These are phyloP conservation scores for Pseudocercospora fuligena DNA, from an alignment of 2,329 filamentous ascomycete species.

Conservation along the genomic window DNA sequence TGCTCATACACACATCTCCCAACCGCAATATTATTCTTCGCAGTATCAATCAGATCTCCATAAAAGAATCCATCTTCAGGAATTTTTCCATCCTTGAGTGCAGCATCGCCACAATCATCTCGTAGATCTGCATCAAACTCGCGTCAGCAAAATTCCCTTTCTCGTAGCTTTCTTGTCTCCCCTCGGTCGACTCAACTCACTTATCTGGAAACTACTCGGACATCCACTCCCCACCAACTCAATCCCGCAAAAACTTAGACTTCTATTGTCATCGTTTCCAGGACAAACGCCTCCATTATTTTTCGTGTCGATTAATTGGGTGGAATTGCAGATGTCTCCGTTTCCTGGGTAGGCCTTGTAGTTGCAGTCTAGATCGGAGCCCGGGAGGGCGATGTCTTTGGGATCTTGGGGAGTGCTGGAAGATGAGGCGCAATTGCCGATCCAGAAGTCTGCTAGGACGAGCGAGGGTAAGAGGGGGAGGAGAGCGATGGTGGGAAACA, in stretches of 20 bases:
- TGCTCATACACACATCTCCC: slow-evolving; percentile 23
- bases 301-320: slow-evolving; percentile 9
- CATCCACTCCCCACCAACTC: slow-evolving; percentile 15
- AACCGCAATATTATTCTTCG: slow-evolving; percentile 24
- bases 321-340: slow-evolving; percentile 14
- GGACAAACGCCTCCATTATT: slow-evolving; percentile 24
- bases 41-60: slow-evolving; percentile 22
- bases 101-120: slow-evolving; percentile 23
- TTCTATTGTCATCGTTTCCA: slow-evolving; percentile 16
- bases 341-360: slow-evolving; percentile 15
- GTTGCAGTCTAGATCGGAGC: slow-evolving; percentile 19
- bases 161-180: no score
- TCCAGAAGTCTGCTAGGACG: slow-evolving; percentile 20
- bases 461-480: background rate
- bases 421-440: slow-evolving; percentile 21
- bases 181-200: background rate
- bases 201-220: slow-evolving; percentile 13
- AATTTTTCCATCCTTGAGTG: slow-evolving; percentile 2
- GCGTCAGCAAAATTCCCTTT: background rate
- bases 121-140: background rate
- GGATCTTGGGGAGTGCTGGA: background rate
- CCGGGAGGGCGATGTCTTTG: slow-evolving; percentile 14
- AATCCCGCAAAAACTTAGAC: slow-evolving; percentile 17
- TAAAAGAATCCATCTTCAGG: slow-evolving; percentile 22
- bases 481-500: background rate